These are phyloP conservation scores for Penicillium sclerotiorum DNA, from an alignment of 2,329 filamentous ascomycete species.

Conservation along the genomic window DNA sequence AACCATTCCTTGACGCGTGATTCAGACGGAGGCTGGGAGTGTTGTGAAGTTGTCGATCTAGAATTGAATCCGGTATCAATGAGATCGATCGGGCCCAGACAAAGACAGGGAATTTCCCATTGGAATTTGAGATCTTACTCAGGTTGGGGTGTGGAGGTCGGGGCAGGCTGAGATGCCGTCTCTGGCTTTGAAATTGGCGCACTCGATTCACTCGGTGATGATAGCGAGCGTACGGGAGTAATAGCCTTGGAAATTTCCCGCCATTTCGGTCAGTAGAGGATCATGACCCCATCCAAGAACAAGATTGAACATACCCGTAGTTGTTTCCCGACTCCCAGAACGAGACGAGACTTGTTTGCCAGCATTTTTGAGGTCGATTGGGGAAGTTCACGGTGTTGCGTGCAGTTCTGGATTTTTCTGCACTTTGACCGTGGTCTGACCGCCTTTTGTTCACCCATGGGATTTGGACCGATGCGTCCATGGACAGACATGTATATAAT, in stretches of 20 bases:
- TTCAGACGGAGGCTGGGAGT: slow-evolving; percentile 12
- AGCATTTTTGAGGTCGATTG: slow-evolving; percentile 29
- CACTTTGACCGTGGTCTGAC: slow-evolving; percentile 14
- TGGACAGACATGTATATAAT: no score
- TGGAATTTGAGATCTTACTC: slow-evolving; percentile 16
- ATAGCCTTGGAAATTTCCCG: slow-evolving; percentile 15
- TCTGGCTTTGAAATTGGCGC: slow-evolving; percentile 15
- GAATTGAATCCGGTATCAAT: slow-evolving; percentile 2
- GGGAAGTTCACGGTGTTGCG: slow-evolving; percentile 6
- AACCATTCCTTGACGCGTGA: slow-evolving; percentile 34
- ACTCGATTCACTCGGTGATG: slow-evolving; percentile 21
- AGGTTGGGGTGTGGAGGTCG: neutral
- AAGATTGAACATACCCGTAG: slow-evolving; percentile 23
- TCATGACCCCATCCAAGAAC: neutral
- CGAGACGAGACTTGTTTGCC: slow-evolving; percentile 24
- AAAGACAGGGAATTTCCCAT: no score
- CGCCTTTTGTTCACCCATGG: slow-evolving; percentile 13
- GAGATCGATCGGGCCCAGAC: no score
- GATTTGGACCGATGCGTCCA: no score
- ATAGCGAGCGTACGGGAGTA: slow-evolving; percentile 23
- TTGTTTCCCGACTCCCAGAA: slow-evolving; percentile 22
- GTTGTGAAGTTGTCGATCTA: slow-evolving; percentile 12
- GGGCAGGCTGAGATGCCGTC: slow-evolving; percentile 1
- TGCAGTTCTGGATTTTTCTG: slow-evolving; percentile 24
- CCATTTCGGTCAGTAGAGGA: neutral